phyloP scores from a whole-genome alignment of 805 yeast genomes.

The Candida pini region DNA sequence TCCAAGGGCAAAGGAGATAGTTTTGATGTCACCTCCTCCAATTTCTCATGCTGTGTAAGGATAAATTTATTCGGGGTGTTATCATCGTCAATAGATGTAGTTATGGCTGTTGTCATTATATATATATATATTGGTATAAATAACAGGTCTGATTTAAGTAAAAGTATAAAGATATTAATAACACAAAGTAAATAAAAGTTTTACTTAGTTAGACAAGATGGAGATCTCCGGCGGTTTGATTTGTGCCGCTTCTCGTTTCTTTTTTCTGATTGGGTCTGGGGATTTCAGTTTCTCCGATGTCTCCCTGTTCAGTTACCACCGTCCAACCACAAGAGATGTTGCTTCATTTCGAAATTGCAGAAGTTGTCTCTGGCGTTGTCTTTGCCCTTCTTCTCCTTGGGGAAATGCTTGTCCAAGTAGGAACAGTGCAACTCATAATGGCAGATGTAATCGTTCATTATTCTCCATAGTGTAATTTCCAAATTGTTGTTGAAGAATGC shows the following conservation, averaged over 20 bases:
- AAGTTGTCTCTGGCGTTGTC: conserved; percentile 11
- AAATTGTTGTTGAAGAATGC: conserved; percentile 14
- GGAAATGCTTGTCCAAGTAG: conserved; percentile 23
- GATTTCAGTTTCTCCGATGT: too few relatives aligned
- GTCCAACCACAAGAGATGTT: conserved; percentile 26
- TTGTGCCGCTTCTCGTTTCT: too few relatives aligned
- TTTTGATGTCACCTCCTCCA: conserved; percentile 7
- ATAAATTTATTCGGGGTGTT: conserved; percentile 13
- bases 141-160: too few relatives aligned
- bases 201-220: too few relatives aligned
- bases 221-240: too few relatives aligned
- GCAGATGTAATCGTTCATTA: conserved; percentile 29
- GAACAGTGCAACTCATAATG: conserved; percentile 21
- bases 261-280: too few relatives aligned
- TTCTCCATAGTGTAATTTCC: conserved; percentile 25
- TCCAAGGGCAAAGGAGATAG: conserved; percentile 28
- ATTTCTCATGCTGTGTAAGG: conserved; percentile 10
- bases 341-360: conserved; percentile 23
- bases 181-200: too few relatives aligned
- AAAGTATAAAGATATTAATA: neutral
- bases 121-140: too few relatives aligned
- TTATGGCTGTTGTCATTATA: too few relatives aligned
- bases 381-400: conserved; percentile 9
- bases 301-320: conserved; percentile 8
- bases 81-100: too few relatives aligned